Conservation (phyloP, 306 rosid species). For the Quercus glauca region DNA sequence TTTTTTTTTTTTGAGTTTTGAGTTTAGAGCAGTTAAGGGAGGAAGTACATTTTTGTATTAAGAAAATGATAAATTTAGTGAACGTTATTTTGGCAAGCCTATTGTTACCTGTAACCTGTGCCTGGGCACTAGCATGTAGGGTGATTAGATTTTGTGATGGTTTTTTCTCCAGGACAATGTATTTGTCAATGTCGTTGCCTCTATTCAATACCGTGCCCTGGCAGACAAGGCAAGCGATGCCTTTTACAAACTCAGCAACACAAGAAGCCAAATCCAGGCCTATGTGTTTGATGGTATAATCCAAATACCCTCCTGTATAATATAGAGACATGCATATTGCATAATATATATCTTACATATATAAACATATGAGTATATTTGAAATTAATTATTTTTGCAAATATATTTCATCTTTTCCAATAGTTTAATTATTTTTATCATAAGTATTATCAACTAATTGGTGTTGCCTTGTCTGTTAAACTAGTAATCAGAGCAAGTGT, state of each 20-base stretch:
- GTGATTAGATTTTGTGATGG: conserved; percentile 22
- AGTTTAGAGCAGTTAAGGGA: background rate
- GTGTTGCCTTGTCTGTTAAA: conserved; percentile 17
- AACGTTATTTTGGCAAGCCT: background rate
- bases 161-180: conserved; percentile 74
- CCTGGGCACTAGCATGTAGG: background rate
- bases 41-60: background rate
- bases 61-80: background rate
- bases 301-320: conserved; percentile 14
- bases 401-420: background rate
- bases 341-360: background rate
- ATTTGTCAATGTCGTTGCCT: conserved; percentile 91
- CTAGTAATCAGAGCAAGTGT: conserved; percentile 88
- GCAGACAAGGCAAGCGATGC: conserved; percentile 84
- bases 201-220: conserved; percentile 85
- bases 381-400: background rate
- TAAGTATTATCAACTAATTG: conserved; percentile 12
- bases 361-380: background rate
- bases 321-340: background rate
- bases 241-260: conserved; percentile 92
- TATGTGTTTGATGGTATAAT: conserved; percentile 87
- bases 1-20: background rate
- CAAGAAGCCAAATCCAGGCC: conserved; percentile 85
- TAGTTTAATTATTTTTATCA: background rate
- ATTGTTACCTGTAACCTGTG: background rate